Conservation (phyloP, 768 basidiomycete species). For the Xerocomellus intermedius region DNA sequence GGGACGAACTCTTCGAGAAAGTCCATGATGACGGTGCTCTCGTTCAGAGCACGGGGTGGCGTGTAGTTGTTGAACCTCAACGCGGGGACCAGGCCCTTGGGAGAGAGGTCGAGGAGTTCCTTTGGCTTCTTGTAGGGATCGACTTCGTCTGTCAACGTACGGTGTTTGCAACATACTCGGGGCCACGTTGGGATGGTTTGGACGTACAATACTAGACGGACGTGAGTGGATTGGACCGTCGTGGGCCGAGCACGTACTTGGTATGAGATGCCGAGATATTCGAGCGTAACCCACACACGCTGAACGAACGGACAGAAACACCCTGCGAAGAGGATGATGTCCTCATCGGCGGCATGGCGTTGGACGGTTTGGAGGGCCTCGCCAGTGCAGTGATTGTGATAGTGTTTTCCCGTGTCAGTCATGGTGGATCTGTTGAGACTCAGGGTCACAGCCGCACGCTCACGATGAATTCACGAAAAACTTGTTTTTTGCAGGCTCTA, state of each 20-base stretch:
- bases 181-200: not conserved
- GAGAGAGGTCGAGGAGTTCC: conserved; percentile 77
- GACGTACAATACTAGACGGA: conserved; percentile 39
- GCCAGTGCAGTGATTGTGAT: conserved; percentile 45
- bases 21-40: conserved; percentile 77
- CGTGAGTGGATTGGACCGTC: not conserved
- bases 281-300: conserved; percentile 74
- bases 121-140: conserved; percentile 81
- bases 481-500: conserved; percentile 17
- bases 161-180: not conserved
- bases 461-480: conserved; percentile 8
- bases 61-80: conserved; percentile 51
- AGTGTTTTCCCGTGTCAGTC: conserved; percentile 39
- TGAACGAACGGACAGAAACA: conserved; percentile 86
- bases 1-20: conserved; percentile 69
- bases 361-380: conserved; percentile 56
- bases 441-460: not conserved
- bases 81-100: conserved; percentile 79
- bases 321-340: conserved; percentile 66
- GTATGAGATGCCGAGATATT: conserved; percentile 69
- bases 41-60: conserved; percentile 66
- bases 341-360: conserved; percentile 43
- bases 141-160: conserved; percentile 56
- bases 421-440: too few species aligned
- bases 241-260: conserved; percentile 42